Evolutionary conservation across 805 yeast genomes (phyloP).

Genomic region (Myxozyma neotropica): DNA sequence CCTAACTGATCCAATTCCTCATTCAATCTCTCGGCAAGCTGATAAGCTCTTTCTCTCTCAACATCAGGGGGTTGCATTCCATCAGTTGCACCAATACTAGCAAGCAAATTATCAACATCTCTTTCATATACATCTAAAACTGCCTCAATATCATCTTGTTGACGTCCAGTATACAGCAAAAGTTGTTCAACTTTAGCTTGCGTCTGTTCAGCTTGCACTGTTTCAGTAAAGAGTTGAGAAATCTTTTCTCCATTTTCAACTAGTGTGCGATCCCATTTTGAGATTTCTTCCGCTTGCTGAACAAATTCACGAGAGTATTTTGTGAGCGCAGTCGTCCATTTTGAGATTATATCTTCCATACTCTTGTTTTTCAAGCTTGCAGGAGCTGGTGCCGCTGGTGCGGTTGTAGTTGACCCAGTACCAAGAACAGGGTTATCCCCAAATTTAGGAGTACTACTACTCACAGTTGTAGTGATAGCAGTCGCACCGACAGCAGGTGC

Average conservation of each 20-base stretch:
- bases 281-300: slow-evolving; percentile 69
- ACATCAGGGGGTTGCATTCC: slow-evolving; percentile 60
- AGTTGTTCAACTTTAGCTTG: slow-evolving; percentile 88
- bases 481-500: slow-evolving; percentile 21
- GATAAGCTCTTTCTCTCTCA: slow-evolving; percentile 86
- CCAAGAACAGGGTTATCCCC: too few relatives aligned
- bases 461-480: slow-evolving; percentile 8
- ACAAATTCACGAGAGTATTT: slow-evolving; percentile 74
- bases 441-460: too few relatives aligned
- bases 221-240: slow-evolving; percentile 71
- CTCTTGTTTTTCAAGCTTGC: slow-evolving; percentile 81
- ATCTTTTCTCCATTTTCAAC: slow-evolving; percentile 87
- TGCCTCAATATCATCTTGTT: slow-evolving; percentile 86
- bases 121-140: slow-evolving; percentile 80
- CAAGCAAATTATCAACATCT: slow-evolving; percentile 55
- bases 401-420: background rate
- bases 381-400: slow-evolving; percentile 35
- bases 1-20: slow-evolving; percentile 79
- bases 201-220: slow-evolving; percentile 78
- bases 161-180: slow-evolving; percentile 79
- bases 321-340: slow-evolving; percentile 88
- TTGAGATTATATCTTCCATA: slow-evolving; percentile 85
- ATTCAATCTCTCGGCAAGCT: slow-evolving; percentile 80
- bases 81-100: slow-evolving; percentile 38
- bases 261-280: slow-evolving; percentile 82